Evolutionary conservation across 805 yeast species (phyloP).

Genomic region (Ogataea polymorpha): DNA sequence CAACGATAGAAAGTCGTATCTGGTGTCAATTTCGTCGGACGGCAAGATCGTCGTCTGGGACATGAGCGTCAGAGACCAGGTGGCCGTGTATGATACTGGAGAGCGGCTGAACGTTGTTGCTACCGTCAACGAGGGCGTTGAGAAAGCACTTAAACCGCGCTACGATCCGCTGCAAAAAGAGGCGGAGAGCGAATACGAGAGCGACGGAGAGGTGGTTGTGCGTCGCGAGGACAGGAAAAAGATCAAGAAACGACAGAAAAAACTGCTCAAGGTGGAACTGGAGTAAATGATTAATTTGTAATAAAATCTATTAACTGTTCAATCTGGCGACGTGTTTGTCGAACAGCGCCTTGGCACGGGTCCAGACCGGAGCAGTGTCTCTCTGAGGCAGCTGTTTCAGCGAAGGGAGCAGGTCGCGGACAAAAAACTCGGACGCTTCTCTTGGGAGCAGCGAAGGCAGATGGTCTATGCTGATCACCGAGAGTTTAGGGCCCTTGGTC

Average conservation of each 20-base stretch:
- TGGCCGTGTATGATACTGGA: conserved; percentile 87
- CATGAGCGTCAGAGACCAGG: conserved; percentile 61
- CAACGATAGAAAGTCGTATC: conserved; percentile 38
- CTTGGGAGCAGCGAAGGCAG: conserved; percentile 94
- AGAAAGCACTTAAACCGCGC: conserved; percentile 60
- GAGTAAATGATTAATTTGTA: conserved; percentile 31
- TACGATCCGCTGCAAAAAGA: conserved; percentile 36
- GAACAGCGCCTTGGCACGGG: conserved; percentile 77
- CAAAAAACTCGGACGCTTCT: conserved; percentile 92
- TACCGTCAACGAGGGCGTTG: conserved; percentile 72
- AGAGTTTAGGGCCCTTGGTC: conserved; percentile 75
- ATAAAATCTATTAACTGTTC: conserved; percentile 8
- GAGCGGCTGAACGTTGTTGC: conserved; percentile 88
- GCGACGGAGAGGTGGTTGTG: conserved; percentile 66
- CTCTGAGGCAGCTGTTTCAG: conserved; percentile 81
- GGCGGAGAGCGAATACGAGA: conserved; percentile 67
- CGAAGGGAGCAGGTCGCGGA: conserved; percentile 85
- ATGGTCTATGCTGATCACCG: conserved; percentile 95
- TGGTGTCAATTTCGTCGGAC: conserved; percentile 87
- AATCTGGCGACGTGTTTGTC: conserved; percentile 80
- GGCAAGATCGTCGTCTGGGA: conserved; percentile 94
- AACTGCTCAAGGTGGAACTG: conserved; percentile 49
- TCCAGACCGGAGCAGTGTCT: conserved; percentile 86
- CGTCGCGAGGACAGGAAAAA: conserved; percentile 53
- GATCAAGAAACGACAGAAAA: conserved; percentile 39